Conservation (phyloP, 306 rosid genomes). For the Quercus dentata region DNA sequence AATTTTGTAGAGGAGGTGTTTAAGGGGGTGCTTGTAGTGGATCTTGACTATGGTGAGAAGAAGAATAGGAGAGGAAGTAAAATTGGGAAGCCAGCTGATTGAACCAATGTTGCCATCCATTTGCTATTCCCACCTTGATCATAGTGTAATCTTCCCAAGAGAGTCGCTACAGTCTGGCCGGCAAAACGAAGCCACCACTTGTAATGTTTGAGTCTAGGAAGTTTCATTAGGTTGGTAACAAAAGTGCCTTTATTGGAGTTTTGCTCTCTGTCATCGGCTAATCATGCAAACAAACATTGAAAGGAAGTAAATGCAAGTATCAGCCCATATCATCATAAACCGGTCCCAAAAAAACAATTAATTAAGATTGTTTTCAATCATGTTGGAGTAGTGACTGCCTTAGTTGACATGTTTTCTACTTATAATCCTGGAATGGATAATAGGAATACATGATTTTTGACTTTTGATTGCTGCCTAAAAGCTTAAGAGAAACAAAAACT, state of each 20-base stretch:
- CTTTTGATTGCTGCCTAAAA: background rate
- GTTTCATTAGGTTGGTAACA: too few species aligned
- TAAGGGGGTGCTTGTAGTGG: background rate
- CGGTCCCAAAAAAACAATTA: too few species aligned
- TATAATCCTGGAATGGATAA: background rate
- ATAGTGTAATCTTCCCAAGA: constrained; percentile 53
- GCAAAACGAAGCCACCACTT: background rate
- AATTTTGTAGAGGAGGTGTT: constrained; percentile 11
- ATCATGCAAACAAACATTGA: background rate
- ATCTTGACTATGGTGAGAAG: constrained; percentile 17
- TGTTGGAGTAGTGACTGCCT: background rate
- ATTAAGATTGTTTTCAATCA: background rate
- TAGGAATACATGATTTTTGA: background rate
- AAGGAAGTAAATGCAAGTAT: background rate
- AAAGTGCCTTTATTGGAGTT: background rate
- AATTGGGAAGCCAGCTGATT: constrained; percentile 64
- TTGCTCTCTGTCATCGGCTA: constrained; percentile 23
- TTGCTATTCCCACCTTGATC: constrained; percentile 65
- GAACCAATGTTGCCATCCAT: constrained; percentile 72
- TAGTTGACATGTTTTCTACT: background rate
- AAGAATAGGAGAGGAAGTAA: constrained; percentile 40
- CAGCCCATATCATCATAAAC: too few species aligned
- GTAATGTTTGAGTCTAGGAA: too few species aligned
- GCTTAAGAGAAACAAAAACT: background rate
- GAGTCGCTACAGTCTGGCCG: constrained; percentile 56